Base-by-base conservation (phyloP, 345 rosid genomes). In the Triadica sebifera region DNA sequence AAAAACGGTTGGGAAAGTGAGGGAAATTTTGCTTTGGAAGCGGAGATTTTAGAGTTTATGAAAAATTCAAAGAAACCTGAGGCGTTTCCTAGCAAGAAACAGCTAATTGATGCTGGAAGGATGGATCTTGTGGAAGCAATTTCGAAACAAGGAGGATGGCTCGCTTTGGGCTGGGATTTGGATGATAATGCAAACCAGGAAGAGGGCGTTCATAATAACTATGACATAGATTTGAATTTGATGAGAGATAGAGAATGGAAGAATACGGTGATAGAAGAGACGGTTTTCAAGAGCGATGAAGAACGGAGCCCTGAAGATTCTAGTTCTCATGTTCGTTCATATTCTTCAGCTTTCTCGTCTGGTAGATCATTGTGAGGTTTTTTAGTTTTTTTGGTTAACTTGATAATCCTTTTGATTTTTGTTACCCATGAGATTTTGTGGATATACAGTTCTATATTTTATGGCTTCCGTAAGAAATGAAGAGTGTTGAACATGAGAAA, bases 31-130 rank as follows among this genome's bases (percentile, higher is more conserved):
- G 90, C 81, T 45, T 79, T 92, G 83, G 97, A 94, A 61, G 82
- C 81, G 25, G 92, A 90, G 85, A 85, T 94, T 82, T 81, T 92
- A 91, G 93, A 92, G 87, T 94, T 90, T 56, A 89, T 92, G 98
- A 78, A 73, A 74, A 70, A 38, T 63, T 92, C 96, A 0, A 90
- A 79, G 80, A 85, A 81, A 6, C 94, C 94, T 13, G 81, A 82
- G 46, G 70, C 64, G 81, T 92, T 92, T 86, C 97, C 98, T 1
- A 86, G 81, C 72, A 92, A 85, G 87, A 85, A 85, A 29, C 85
- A 90, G 75, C 75, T 92, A 58, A 69, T 87, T 72, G 80, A 86
- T 49, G 88, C 84, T 10, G 95, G 88, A 81, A 89, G 97, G 83
- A 74, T 78, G 82, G 98, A 94, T 85, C 89, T 92, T 79, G 95